Evolutionary conservation across 345 rosid genomes (phyloP), one percentile per base, ranked within the genome.

Genomic region (Pistacia vera): DNA sequence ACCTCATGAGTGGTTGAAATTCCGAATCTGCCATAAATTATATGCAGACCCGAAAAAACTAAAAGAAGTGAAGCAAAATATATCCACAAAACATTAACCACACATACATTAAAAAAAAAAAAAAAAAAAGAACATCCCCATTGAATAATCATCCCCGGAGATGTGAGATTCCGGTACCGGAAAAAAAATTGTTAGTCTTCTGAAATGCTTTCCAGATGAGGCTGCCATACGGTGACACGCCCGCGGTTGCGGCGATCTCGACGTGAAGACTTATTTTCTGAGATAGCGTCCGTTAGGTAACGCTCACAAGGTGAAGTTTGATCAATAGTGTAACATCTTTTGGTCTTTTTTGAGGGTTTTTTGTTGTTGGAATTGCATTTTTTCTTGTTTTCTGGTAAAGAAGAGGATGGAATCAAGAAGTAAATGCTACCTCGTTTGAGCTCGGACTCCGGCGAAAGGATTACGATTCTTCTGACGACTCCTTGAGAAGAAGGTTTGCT

Each of bases 401-500:
- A 88, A 62, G 93, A 67, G 0, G 84, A 61, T 0, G 98, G 99
- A 68, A 93, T 88, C 77, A 95, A 82, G 85, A 95, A 95, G 85
- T 93, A 95, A 46, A 95, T 95, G 88, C 84, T 79, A 66, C 99
- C 99, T 71, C 97, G 82, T 63, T 90, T 92, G 83, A 95, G 99
- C 85, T 93, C 97, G 49, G 93, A 80, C 13, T 93, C 92, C 18
- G 98, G 95, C 0, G 97, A 93, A 65, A 95, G 84, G 82, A 93
- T 90, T 77, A 93, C 69, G 73, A 95, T 90, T 63, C 84, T 88
- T 10, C 93, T 92, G 11, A 83, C 90, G 57, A 90, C 89, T 6
- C 97, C 97, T 58, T 93, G 94, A 13, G 98, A 87, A 77, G 83
- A 83, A 0, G 99, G 97, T 68, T 90, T 95, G 89, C 91, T 95